Evolutionary conservation across 2,329 filamentous ascomycete species (phyloP), one percentile per base, ranked within the genome.

Genomic region (Xylaria multiplex): DNA sequence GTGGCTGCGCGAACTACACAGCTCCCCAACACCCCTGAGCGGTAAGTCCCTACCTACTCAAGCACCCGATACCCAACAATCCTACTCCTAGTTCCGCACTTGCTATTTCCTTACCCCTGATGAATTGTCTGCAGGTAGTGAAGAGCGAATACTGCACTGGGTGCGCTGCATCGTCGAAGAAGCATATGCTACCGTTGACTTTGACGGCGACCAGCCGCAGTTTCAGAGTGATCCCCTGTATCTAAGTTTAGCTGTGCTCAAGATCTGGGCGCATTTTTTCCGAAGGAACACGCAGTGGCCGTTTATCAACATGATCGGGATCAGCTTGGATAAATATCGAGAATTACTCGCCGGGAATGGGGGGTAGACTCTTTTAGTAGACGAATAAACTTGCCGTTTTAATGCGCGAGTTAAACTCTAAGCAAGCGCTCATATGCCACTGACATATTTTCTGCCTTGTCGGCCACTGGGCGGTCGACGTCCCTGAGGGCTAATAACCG

Each of bases 281-380:
- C 78, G 79, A 42, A 80, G 81, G 6, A 83, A 84, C 24, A 82
- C 81, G 0, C 81, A 83, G 61, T 83, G 81, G 82, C 78, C 78
- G 0, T 82, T 84, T 59, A 82, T 83, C 46, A 82, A 83, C 16
- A 79, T 82, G 1, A 77, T 83, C 0, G 82, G 81, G 0, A 60
- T 74, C 13, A 81, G 81, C 37, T 59, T 83, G 19, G 78, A 81
- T 56, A 73, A 68, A 57, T 81, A 81, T 27, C 64, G 77, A 2
- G 74, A 77, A 19, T 55, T 62, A 30, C 43, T 60, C 2, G 6
- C 49, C n/a, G 8, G 27, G 30, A 16, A 24, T n/a, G 2, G 24
- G n/a, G 27, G 14, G 16, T 52, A 35, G 16, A 30, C 27, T 5
- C 27, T 5, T 5, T 27, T 27, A 5, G 27, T 27, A 27, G 27